Evolutionary conservation across 2,329 filamentous ascomycete genomes (phyloP), one percentile per base, ranked within the genome.

Genomic region (Rhexocercosporidium sp.): DNA sequence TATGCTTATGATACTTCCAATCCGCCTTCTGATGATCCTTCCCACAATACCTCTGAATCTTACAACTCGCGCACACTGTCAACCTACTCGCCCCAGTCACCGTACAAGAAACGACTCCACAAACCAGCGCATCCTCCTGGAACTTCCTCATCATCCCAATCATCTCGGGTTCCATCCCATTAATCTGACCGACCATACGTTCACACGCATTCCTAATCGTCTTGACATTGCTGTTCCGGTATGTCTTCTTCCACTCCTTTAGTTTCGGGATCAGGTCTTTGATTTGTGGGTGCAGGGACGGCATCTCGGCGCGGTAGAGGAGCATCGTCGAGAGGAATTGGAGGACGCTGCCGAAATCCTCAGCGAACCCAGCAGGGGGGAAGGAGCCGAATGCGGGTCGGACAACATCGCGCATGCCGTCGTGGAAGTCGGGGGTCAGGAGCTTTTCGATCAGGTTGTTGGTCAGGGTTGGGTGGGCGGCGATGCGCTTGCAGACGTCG

Each of bases 1-100:
- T 72, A 54, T 72, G 60, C 59, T 76, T 76, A 66, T 77, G 75
- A 25, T 67, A 71, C 65, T 73, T 75, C 75, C 74, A 77, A 73
- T 77, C 75, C 12, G 59, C 63, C 68, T 75, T 77, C 66, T 77
- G 75, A 34, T 76, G 75, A 20, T 69, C 71, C 12, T 60, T 69
- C 12, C 72, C 64, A 60, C 75, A 77, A 66, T 76, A 77, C 41
- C 71, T 41, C 63, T 69, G 69, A 22, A 71, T 68, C 54, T 67
- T 69, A 60, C 75, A 77, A 29, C 53, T 68, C 6, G 31, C 67
- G 67, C 75, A 77, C 11, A 65, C 67, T 59, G 72, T 74, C 64
- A 76, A 66, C 3, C 67, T 29, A 3, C 62, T 39, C 44, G 47
- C 34, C 4, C 64, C 66, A 39, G 53, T 65, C 18, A 69, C 62